Evolutionary conservation across 805 yeast species (phyloP).

Genomic region (Lipomyces sp.): DNA sequence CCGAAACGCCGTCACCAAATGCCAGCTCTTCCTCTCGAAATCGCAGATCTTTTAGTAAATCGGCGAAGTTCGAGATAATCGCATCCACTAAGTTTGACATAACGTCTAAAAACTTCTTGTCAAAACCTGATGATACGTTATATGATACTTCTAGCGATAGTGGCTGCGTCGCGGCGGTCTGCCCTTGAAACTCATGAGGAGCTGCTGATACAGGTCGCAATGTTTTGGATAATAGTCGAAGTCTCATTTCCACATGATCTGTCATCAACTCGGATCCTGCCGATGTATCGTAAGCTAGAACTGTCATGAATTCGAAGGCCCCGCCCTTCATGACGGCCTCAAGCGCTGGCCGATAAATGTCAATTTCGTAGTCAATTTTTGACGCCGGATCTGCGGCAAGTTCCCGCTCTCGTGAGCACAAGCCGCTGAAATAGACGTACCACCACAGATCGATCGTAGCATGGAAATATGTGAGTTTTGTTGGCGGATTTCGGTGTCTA

Average conservation of each 20-base stretch:
- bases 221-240: slow-evolving; percentile 28
- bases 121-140: slow-evolving; percentile 10
- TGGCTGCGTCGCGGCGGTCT: slow-evolving; percentile 7
- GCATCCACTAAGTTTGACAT: slow-evolving; percentile 42
- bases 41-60: slow-evolving; percentile 49
- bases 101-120: slow-evolving; percentile 26
- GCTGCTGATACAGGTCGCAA: neutral
- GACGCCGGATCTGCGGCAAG: slow-evolving; percentile 18
- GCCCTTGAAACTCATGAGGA: neutral
- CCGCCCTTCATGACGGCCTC: slow-evolving; percentile 45
- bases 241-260: slow-evolving; percentile 39
- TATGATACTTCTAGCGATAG: slow-evolving; percentile 16
- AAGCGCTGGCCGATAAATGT: slow-evolving; percentile 39
- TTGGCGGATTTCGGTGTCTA: slow-evolving; percentile 13
- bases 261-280: slow-evolving; percentile 20
- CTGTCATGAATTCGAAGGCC: slow-evolving; percentile 48
- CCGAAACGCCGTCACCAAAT: slow-evolving; percentile 36
- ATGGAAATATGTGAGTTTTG: slow-evolving; percentile 30
- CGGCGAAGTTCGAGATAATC: slow-evolving; percentile 47
- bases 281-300: slow-evolving; percentile 45
- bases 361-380: slow-evolving; percentile 36
- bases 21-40: slow-evolving; percentile 48
- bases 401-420: slow-evolving; percentile 35
- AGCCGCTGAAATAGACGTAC: slow-evolving; percentile 37
- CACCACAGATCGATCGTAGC: slow-evolving; percentile 38